phyloP scores from a whole-genome alignment of 129 eudicot species.

The Artemisia argyi region DNA sequence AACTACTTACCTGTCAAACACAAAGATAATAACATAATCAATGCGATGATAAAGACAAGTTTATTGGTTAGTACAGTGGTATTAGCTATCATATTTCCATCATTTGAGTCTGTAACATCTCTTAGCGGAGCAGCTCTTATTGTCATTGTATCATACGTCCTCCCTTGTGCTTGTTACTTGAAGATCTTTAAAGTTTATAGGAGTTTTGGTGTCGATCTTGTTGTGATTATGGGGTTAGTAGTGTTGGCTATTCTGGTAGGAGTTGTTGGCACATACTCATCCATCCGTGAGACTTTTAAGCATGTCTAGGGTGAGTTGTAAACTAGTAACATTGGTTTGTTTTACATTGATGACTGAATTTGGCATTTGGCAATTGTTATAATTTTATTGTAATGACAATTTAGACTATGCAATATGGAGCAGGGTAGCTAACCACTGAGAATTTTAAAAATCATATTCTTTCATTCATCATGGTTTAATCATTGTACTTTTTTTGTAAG shows the following conservation, averaged over 20 bases:
- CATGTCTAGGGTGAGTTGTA: background rate
- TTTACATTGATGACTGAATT: constrained; percentile 2
- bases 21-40: constrained; percentile 12
- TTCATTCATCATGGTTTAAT: too few relatives aligned
- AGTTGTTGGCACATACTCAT: constrained; percentile 30
- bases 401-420: too few relatives aligned
- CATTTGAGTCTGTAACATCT: constrained; percentile 35
- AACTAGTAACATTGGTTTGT: background rate
- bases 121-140: constrained; percentile 36
- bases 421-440: too few relatives aligned
- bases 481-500: too few relatives aligned
- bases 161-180: constrained; percentile 40
- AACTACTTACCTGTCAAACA: constrained; percentile 18
- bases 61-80: constrained; percentile 24
- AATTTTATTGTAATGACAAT: too few relatives aligned
- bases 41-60: constrained; percentile 15
- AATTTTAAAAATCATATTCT: too few relatives aligned
- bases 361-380: too few relatives aligned
- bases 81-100: constrained; percentile 27
- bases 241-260: constrained; percentile 26
- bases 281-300: constrained; percentile 20
- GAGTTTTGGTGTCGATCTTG: constrained; percentile 25
- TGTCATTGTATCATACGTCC: constrained; percentile 29
- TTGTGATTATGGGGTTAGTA: constrained; percentile 28
- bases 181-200: constrained; percentile 33